phyloP scores from a whole-genome alignment of 306 rosid genomes.

The peach (Prunus persica) region Prunus_persica_NCBIv2 NC_034009.1:9653501-9654000 shows the following conservation, averaged over 20 bases:
- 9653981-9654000: constrained; percentile 78
- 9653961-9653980: constrained; percentile 75
- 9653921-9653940: constrained; percentile 95
- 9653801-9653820: constrained; percentile 70
- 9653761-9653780: constrained; percentile 92
- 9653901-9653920: background rate
- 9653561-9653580: constrained; percentile 59
- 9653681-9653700: constrained; percentile 77
- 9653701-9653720: constrained; percentile 82
- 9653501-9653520: constrained; percentile 92
- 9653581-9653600: background rate
- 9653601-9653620: background rate
- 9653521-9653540: constrained; percentile 96
- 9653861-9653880: background rate
- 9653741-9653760: constrained; percentile 98
- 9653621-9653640: background rate
- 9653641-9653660: background rate
- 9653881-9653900: background rate
- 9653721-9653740: constrained; percentile 83
- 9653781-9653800: constrained; percentile 80
- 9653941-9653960: constrained; percentile 72
- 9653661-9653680: constrained; percentile 83
- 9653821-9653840: constrained; percentile 89
- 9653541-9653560: constrained; percentile 72
- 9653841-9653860: background rate